Conservation (phyloP, 305 asterid genomes). For the Rubia tinctorum region DNA sequence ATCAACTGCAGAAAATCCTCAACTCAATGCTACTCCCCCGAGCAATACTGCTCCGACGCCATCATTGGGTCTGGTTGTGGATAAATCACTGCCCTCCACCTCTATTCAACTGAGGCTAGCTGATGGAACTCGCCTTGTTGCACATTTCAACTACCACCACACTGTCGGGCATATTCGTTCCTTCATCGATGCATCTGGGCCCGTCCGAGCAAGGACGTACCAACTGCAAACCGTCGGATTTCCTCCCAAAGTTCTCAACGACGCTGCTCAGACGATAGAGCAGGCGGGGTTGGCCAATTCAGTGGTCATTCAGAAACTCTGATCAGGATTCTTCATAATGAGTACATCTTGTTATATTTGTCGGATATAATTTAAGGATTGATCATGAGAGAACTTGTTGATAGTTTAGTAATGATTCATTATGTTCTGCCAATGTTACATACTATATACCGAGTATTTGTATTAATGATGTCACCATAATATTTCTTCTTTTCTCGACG, state of each 20-base stretch:
- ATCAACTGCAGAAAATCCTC: conserved; percentile 32
- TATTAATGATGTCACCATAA: too few relatives aligned
- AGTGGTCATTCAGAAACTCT: conserved; percentile 71
- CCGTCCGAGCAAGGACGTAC: conserved; percentile 51
- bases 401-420: too few relatives aligned
- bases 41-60: conserved; percentile 55
- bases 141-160: conserved; percentile 79
- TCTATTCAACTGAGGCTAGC: conserved; percentile 81
- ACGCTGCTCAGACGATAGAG: conserved; percentile 75
- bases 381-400: background rate
- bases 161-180: conserved; percentile 66
- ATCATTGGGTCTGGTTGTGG: conserved; percentile 51
- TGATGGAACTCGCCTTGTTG: conserved; percentile 90
- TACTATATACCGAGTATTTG: background rate
- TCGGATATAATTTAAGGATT: background rate
- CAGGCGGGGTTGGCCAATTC: conserved; percentile 85
- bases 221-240: conserved; percentile 83
- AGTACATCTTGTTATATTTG: background rate
- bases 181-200: conserved; percentile 73
- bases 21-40: conserved; percentile 32
- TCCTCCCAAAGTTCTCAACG: conserved; percentile 76
- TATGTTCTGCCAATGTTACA: background rate
- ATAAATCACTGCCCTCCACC: conserved; percentile 70
- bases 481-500: too few relatives aligned
- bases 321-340: conserved; percentile 16